Base-by-base conservation (phyloP, 192 early-diverging fungal genomes). In the Gaertneriomyces sp. region DNA sequence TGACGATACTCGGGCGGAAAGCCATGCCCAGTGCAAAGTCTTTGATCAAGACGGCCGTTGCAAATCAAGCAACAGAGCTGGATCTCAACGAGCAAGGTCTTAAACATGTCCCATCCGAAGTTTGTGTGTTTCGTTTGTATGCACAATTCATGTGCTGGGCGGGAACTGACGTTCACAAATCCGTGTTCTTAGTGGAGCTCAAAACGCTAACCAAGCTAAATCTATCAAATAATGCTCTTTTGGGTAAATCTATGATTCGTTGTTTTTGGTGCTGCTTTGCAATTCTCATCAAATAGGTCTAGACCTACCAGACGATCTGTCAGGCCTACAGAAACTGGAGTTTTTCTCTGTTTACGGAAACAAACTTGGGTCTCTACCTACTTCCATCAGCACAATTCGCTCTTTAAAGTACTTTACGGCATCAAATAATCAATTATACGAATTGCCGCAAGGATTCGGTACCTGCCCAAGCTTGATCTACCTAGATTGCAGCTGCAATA, bases 361-460 rank as follows among this genome's bases (percentile, higher is more conserved):
- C 66, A 70, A 74, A 65, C 49, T 80, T 4, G 57, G 50, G 6
- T 60, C 66, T 51, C 45, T 80, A 49, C 73, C 78, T 5, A 45
- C 58, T 45, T 46, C 42, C 5, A 72, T 80, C 19, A 69, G 17
- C 20, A 33, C 45, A 42, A 38, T 76, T 3, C 25, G 53, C 1
- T 42, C 12, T 10, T 58, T 74, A 45, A 76, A 76, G 46, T 52
- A 59, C 39, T 47, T 72, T 9, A 64, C 61, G 40, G 58, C 56
- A 20, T 70, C 57, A 60, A 62, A 75, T 56, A 79, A 79, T 53
- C 49, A 25, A 20, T 33, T 79, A 11, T 43, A 53, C n/a, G 77
- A 70, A 45, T 56, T 79, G 19, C 77, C 77, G 52, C 56, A 39
- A 39, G 77, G 74, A 3, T 80, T 80, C 60, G 79, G 79, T 9